Evolutionary conservation across 2,329 filamentous ascomycete genomes (phyloP), one percentile per base, ranked within the genome.

Genomic region (Colletotrichum orbiculare): DNA sequence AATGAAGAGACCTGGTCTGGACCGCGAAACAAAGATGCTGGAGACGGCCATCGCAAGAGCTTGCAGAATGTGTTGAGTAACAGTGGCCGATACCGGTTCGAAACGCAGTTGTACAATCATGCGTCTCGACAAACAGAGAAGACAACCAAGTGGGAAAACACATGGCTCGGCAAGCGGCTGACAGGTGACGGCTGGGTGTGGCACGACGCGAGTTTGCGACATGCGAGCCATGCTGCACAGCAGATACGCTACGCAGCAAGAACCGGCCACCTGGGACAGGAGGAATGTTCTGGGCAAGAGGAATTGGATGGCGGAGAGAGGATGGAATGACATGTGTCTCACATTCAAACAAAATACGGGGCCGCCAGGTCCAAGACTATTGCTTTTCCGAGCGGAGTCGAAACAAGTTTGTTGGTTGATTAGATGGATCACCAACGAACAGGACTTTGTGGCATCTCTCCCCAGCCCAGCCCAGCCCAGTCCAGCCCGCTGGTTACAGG

Each of bases 131-230:
- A 48, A 54, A 54, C 34, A 49, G 12, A 35, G 25, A 25, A 25
- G 56, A 37, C 35, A 41, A 12, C 17, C 15, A 46, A 15, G 35
- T 10, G 50, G 10, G 58, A 37, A 25, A 38, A 15, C 6, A n/a
- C 12, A 12, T 46, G 35, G 54, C 37, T 53, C 35, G 47, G 54
- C 38, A 11, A 60, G 43, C 60, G 17, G 55, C 60, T 64, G 60
- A 39, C 38, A 54, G 37, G 48, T 42, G 35, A 35, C 3, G 17
- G 33, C 37, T 62, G 45, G n/a, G 42, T 39, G 35, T 65, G 58
- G 46, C 43, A 61, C 57, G 12, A 41, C 33, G 45, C 46, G 41
- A 52, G 50, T 56, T 61, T 62, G 57, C 42, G 62, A 61, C 50
- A 52, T 35, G 37, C 41, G 50, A 65, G 41, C 50, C 25, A 9